Evolutionary conservation across 1,284 basidiomycete species (phyloP).

Genomic region (Moesziomyces sp.): DNA sequence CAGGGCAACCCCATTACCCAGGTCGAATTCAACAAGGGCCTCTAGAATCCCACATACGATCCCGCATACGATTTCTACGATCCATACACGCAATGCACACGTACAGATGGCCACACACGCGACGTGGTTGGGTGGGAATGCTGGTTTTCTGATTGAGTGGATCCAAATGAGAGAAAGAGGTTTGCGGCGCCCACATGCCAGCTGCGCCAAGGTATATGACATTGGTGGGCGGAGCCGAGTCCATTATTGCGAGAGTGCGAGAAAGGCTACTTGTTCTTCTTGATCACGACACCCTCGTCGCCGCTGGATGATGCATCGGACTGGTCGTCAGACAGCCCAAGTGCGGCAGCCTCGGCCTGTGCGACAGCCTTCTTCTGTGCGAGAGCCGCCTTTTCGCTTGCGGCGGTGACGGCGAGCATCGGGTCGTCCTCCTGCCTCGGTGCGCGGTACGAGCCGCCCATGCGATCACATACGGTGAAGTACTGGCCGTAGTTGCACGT

Average conservation of each 20-base stretch:
- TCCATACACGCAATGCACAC: too few relatives aligned
- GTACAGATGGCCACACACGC: too few relatives aligned
- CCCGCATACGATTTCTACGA: too few relatives aligned
- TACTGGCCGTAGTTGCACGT: slow-evolving; percentile 95
- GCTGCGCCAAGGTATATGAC: slow-evolving; percentile 12
- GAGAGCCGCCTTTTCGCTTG: slow-evolving; percentile 23
- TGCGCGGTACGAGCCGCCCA: slow-evolving; percentile 85
- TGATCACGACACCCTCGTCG: slow-evolving; percentile 43
- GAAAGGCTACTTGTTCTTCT: slow-evolving; percentile 4
- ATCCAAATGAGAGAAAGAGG: too few relatives aligned
- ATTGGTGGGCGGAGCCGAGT: not conserved
- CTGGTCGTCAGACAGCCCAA: slow-evolving; percentile 8
- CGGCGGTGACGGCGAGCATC: slow-evolving; percentile 71
- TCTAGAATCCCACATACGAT: slow-evolving; percentile 52
- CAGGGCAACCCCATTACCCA: slow-evolving; percentile 59
- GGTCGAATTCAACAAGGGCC: slow-evolving; percentile 72
- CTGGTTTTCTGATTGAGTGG: too few relatives aligned
- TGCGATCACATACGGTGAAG: slow-evolving; percentile 93
- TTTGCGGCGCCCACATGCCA: not conserved
- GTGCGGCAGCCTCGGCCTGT: not conserved
- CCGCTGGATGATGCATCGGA: slow-evolving; percentile 33
- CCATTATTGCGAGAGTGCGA: too few relatives aligned
- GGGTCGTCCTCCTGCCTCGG: slow-evolving; percentile 87
- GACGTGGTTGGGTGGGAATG: too few relatives aligned
- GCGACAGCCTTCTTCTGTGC: slow-evolving; percentile 19